phyloP scores from a whole-genome alignment of 768 basidiomycete species.

The Hygrocybe punicea region DNA sequence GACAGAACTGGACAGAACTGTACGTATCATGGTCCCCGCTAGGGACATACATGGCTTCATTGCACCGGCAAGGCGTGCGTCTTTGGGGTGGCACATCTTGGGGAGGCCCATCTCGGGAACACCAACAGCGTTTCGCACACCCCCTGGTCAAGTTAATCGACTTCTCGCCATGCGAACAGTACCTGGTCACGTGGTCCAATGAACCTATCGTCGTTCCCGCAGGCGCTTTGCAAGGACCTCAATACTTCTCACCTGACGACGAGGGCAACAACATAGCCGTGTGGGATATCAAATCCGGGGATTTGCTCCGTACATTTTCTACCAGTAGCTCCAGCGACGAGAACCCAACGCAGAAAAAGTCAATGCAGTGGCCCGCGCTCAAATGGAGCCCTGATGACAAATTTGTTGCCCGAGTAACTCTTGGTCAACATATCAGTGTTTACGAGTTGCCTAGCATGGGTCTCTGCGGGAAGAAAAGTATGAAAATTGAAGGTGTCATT shows the following conservation, averaged over 20 bases:
- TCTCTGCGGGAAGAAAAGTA: conserved; percentile 90
- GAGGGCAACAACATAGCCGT: conserved; percentile 96
- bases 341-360: conserved; percentile 56
- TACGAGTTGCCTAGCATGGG: conserved; percentile 95
- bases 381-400: conserved; percentile 99
- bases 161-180: conserved; percentile 95
- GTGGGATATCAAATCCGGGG: conserved; percentile 96
- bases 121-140: conserved; percentile 88
- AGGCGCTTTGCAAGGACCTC: conserved; percentile 73
- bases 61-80: conserved; percentile 92
- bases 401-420: conserved; percentile 84
- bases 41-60: conserved; percentile 90
- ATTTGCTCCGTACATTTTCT: conserved; percentile 89
- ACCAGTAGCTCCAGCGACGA: conserved; percentile 54
- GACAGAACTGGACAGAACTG: conserved; percentile 90
- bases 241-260: conserved; percentile 88
- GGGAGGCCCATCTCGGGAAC: conserved; percentile 90
- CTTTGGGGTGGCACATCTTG: conserved; percentile 94
- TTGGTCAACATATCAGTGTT: conserved; percentile 91
- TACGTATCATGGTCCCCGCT: conserved; percentile 97
- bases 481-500: conserved; percentile 95
- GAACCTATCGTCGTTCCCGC: conserved; percentile 87
- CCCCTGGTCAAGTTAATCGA: conserved; percentile 93
- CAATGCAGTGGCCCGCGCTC: conserved; percentile 90
- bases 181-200: conserved; percentile 96